Percentiles rank a stretch among this genome's conserved stretches.
These are phyloP conservation scores for Cryptococcus sp. DNA, from an alignment of 1,284 basidiomycete genomes.

Conservation along the genomic window DNA sequence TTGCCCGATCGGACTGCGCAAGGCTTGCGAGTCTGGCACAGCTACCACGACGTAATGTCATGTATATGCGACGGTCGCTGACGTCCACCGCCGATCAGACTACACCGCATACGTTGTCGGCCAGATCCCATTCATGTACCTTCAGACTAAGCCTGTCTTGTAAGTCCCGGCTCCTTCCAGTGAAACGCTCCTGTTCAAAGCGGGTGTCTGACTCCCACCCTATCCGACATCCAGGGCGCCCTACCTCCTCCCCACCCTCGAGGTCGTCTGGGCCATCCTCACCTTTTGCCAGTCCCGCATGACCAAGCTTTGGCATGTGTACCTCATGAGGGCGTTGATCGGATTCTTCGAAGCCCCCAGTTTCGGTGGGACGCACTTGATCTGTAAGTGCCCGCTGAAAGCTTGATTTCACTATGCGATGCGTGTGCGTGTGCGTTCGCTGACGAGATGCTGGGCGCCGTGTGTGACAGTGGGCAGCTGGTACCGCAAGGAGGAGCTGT, in stretches of 20 bases:
- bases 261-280: conserved; percentile 18
- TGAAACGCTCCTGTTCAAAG: too few species aligned
- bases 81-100: conserved; percentile 3
- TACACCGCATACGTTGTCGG: conserved; percentile 30
- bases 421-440: too few species aligned
- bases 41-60: too few species aligned
- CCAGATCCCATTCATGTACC: conserved; percentile 27
- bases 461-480: conserved; percentile 12
- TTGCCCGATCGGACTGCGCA: too few species aligned
- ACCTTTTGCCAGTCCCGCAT: conserved; percentile 32
- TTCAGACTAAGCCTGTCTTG: conserved; percentile 22
- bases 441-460: not conserved
- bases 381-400: conserved; percentile 12
- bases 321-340: conserved; percentile 23
- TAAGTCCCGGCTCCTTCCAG: not conserved
- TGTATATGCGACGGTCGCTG: conserved; percentile 25
- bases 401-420: too few species aligned
- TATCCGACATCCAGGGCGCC: conserved; percentile 13
- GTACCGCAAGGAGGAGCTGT: conserved; percentile 36
- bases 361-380: conserved; percentile 29
- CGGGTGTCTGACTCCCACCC: too few species aligned
- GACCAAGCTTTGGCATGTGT: conserved; percentile 13
- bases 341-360: conserved; percentile 30
- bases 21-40: too few species aligned
- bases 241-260: conserved; percentile 23